A percentile compares a stretch with the other conserved stretches of the same genome.
Conservation (phyloP, 257 asterid species). For the Solanum sejunctum region DNA sequence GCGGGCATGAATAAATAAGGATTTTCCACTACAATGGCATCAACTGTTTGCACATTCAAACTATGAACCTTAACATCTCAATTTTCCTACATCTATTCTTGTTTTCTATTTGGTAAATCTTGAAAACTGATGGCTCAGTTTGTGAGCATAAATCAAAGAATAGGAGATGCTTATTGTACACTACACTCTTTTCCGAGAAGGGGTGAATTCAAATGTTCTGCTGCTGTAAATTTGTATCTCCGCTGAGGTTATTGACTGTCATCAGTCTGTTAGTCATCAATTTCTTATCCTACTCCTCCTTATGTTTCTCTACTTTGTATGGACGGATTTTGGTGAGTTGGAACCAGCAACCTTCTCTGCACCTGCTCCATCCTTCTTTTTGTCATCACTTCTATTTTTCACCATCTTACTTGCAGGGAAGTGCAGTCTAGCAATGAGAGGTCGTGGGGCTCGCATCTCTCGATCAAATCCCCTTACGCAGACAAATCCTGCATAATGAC, state of each 20-base stretch:
- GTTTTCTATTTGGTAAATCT: not conserved
- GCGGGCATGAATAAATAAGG: not conserved
- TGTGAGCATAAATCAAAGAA: slow-evolving; percentile 21
- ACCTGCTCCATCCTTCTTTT: slow-evolving; percentile 6
- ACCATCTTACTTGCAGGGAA: slow-evolving; percentile 17
- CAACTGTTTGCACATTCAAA: not conserved
- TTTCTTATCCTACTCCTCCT: slow-evolving; percentile 12
- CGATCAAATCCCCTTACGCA: slow-evolving; percentile 37
- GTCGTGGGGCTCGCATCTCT: slow-evolving; percentile 18
- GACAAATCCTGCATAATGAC: slow-evolving; percentile 30
- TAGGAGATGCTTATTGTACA: slow-evolving; percentile 13
- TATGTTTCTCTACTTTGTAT: slow-evolving; percentile 11
- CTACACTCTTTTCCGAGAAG: slow-evolving; percentile 12
- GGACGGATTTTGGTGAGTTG: slow-evolving; percentile 13
- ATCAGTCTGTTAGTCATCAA: slow-evolving; percentile 25
- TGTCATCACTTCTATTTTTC: slow-evolving; percentile 8
- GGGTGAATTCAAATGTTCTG: slow-evolving; percentile 11
- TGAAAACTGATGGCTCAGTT: slow-evolving; percentile 33
- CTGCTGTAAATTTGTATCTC: slow-evolving; percentile 15
- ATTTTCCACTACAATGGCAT: not conserved
- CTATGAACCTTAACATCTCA: not conserved
- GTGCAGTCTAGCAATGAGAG: slow-evolving; percentile 26
- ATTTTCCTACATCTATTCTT: not conserved
- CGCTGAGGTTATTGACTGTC: slow-evolving; percentile 17
- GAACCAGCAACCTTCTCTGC: slow-evolving; percentile 9